Evolutionary conservation across 179 eudicot genomes (phyloP).

Genomic region (Gypsophila paniculata): DNA sequence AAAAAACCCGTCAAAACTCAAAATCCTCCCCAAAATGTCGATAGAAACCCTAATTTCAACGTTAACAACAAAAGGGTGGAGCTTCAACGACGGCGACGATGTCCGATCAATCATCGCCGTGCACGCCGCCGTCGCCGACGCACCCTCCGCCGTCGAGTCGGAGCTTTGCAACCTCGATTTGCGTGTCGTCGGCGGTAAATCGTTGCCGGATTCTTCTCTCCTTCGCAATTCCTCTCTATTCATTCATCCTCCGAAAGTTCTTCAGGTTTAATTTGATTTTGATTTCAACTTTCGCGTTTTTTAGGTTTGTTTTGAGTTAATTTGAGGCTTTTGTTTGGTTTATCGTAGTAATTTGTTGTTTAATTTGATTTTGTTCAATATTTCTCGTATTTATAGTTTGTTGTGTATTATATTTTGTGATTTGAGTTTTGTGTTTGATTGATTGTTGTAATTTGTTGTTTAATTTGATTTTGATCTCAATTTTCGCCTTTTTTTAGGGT

Average conservation of each 20-base stretch:
- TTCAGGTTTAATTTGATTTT: constrained; percentile 43
- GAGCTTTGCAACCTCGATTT: constrained; percentile 66
- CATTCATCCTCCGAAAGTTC: constrained; percentile 57
- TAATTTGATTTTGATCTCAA: not conserved
- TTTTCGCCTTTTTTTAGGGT: not conserved
- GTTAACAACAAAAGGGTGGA: constrained; percentile 52
- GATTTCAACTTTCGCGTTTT: no score
- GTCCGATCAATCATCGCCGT: constrained; percentile 45
- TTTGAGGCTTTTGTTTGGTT: no score
- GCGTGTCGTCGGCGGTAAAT: constrained; percentile 58
- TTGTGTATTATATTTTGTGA: not conserved
- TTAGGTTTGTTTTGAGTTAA: no score
- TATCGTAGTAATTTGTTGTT: no score
- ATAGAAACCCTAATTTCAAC: constrained; percentile 38
- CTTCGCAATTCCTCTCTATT: constrained; percentile 50
- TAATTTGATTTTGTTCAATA: not conserved
- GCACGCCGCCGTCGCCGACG: constrained; percentile 33
- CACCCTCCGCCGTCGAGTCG: constrained; percentile 43
- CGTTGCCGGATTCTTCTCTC: constrained; percentile 54
- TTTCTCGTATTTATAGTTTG: no score
- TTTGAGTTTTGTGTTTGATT: not conserved
- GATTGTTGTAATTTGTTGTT: not conserved
- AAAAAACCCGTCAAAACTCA: not conserved
- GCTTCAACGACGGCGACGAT: constrained; percentile 40
- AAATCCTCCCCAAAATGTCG: not conserved